phyloP scores from a whole-genome alignment of 805 yeast species.

The Saccharomyces mikatae region DNA sequence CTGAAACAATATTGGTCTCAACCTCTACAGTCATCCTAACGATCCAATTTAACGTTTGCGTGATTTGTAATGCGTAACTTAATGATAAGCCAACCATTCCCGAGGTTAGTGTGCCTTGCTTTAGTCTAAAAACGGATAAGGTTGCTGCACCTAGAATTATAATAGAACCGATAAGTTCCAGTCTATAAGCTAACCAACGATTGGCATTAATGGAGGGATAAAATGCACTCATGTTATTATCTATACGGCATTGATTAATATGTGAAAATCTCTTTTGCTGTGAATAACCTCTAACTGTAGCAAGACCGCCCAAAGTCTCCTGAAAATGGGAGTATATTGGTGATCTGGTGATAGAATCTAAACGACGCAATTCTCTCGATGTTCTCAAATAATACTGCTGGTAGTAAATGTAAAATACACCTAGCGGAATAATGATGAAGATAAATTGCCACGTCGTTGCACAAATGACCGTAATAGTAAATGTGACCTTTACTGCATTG shows the following conservation, averaged over 20 bases:
- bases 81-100: conserved; percentile 93
- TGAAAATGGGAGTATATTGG: conserved; percentile 82
- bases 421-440: conserved; percentile 62
- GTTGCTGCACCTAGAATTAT: conserved; percentile 84
- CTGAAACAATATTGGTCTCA: conserved; percentile 93
- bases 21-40: conserved; percentile 98
- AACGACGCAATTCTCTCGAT: conserved; percentile 74
- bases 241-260: conserved; percentile 64
- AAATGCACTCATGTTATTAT: conserved; percentile 81
- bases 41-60: conserved; percentile 93
- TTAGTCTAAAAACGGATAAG: conserved; percentile 62
- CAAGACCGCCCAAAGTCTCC: conserved; percentile 68
- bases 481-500: conserved; percentile 53
- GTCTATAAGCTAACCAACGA: conserved; percentile 94
- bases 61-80: conserved; percentile 85
- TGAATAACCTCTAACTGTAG: conserved; percentile 66
- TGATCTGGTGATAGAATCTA: conserved; percentile 71
- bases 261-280: conserved; percentile 56
- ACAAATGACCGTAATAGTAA: conserved; percentile 74
- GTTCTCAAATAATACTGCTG: conserved; percentile 71
- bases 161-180: conserved; percentile 84
- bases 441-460: conserved; percentile 83
- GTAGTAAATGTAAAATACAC: conserved; percentile 56
- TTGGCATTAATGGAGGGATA: conserved; percentile 90
- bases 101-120: conserved; percentile 64